Conservation (phyloP, 1,284 basidiomycete species). For the Malassezia cuniculi region DNA sequence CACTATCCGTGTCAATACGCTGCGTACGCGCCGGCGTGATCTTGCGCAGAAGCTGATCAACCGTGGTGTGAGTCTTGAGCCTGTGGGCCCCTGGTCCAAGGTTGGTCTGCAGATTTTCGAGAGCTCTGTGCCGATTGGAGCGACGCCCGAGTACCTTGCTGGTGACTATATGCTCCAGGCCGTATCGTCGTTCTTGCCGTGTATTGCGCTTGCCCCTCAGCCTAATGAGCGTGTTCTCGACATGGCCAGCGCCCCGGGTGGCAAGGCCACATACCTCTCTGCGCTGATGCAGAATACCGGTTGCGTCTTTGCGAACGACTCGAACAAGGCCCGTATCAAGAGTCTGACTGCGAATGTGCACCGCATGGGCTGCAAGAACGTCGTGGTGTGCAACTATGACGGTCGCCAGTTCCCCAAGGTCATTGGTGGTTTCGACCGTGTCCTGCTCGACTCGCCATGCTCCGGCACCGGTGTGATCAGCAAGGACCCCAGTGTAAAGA, state of each 20-base stretch:
- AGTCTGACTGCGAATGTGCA: conserved; percentile 92
- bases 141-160: conserved; percentile 95
- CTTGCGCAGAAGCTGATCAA: conserved; percentile 89
- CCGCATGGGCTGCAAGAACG: conserved; percentile 93
- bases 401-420: conserved; percentile 98
- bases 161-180: conserved; percentile 99
- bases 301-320: conserved; percentile 93
- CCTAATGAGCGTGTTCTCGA: conserved; percentile 88
- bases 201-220: conserved; percentile 84
- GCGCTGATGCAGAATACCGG: conserved; percentile 88
- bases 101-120: conserved; percentile 97
- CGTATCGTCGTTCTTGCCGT: conserved; percentile 96
- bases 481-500: conserved; percentile 93
- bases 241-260: conserved; percentile 97
- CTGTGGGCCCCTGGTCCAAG: conserved; percentile 97
- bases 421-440: conserved; percentile 93
- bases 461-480: conserved; percentile 95
- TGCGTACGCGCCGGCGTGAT: conserved; percentile 82
- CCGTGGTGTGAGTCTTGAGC: conserved; percentile 79
- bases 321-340: conserved; percentile 88
- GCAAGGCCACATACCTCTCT: conserved; percentile 65
- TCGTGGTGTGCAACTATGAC: conserved; percentile 92
- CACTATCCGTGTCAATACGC: conserved; percentile 93
- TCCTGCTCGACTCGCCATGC: conserved; percentile 91
- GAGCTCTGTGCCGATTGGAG: conserved; percentile 76